Evolutionary conservation across 176 grass and related monocot species (phyloP), one percentile per base, ranked within the genome.

Genomic region (Cenchrus purpureus): DNA sequence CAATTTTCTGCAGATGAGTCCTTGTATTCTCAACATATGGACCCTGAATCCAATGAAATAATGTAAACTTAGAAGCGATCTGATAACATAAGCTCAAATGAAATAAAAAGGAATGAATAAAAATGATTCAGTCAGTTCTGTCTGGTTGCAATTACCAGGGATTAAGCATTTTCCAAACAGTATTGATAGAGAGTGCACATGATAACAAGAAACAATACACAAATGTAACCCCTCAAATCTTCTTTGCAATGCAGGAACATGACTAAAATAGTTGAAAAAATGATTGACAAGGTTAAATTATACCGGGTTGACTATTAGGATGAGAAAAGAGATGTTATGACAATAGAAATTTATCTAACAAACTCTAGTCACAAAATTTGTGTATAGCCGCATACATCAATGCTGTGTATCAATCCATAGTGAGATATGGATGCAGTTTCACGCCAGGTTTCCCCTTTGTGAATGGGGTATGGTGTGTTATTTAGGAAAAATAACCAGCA

Each of bases 1-100:
- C 62, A 74, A 84, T 54, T 72, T 89, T 89, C 45, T 89, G 90
- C n/a, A 97, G 57, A 81, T 94, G 90, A 73, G 92, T 94, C 69
- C 87, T 92, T 4, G 64, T 89, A 48, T 71, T 76, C 65, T 94
- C 89, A 22, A 94, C 14, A 54, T 91, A 97, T 13, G 95, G 95
- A 31, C 95, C 95, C 92, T 97, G 80, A 14, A 76, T 88, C 12
- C 67, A 84, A 44, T 72, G n/a, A 89, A 69, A 76, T 67, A 75
- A 57, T 77, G 66, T 68, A 74, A 50, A 62, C 5, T 16, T 61
- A 65, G 50, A 50, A 65, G 46, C 59, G 48, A 65, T 32, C 14
- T 65, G 46, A 51, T 50, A 29, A 50, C 46, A 51, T 15, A 46
- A 72, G 22, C 45, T 51, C 45, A 72, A 72, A 76, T 76, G 52